Evolutionary conservation across 2,329 filamentous ascomycete genomes (phyloP).

Genomic region (Fusarium sp.): DNA sequence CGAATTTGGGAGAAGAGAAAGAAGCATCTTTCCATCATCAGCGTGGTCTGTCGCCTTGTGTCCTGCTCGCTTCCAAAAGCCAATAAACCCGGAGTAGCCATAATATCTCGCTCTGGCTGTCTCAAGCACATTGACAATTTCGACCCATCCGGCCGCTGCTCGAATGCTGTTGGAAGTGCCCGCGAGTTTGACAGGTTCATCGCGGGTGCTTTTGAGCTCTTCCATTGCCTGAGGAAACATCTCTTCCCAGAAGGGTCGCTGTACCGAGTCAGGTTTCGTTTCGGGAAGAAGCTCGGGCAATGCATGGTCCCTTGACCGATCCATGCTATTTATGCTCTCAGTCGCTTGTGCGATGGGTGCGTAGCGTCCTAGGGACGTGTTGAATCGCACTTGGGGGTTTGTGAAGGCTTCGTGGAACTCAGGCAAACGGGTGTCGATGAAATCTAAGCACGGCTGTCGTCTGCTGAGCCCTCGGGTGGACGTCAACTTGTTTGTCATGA

Average conservation of each 20-base stretch:
- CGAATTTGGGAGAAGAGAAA: neutral
- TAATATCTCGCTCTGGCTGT: neutral
- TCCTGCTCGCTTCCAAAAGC: neutral
- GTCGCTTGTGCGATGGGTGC: neutral
- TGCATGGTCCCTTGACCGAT: rapidly evolving
- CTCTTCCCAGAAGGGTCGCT: neutral
- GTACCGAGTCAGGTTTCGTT: rapidly evolving
- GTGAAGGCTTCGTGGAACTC: neutral
- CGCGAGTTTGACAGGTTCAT: neutral
- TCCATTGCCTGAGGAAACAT: neutral
- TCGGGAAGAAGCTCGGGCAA: neutral
- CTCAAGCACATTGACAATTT: neutral
- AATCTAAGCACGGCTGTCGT: neutral
- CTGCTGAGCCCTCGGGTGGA: neutral
- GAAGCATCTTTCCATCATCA: neutral
- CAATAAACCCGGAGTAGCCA: neutral
- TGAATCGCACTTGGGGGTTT: neutral
- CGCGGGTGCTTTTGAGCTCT: neutral
- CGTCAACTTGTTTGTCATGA: neutral
- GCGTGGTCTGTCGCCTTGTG: neutral
- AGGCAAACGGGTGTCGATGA: neutral
- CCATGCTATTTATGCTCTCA: neutral
- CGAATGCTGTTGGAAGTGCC: neutral
- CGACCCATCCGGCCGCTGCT: neutral
- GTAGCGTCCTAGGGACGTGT: neutral